These are phyloP conservation scores for Canariomyces notabilis DNA, from an alignment of 2,329 filamentous ascomycete species.

Conservation along the genomic window DNA sequence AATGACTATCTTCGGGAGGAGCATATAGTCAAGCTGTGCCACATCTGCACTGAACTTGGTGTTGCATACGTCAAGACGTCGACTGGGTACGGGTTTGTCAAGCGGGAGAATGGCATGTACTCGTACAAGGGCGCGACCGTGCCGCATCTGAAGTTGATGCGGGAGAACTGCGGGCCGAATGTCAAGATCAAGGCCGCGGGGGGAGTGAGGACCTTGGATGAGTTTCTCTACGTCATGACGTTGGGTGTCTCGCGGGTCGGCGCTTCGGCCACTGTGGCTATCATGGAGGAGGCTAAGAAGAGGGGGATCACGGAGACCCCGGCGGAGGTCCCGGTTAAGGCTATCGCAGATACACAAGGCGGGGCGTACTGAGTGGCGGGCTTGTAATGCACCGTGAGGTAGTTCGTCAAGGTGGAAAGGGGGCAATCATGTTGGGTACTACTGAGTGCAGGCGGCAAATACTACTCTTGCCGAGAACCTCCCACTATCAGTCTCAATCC, in stretches of 20 bases:
- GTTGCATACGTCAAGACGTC: constrained; percentile 59
- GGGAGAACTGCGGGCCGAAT: constrained; percentile 35
- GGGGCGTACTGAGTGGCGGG: not conserved
- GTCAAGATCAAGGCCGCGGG: constrained; percentile 56
- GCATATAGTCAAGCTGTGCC: constrained; percentile 48
- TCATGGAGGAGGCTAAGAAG: constrained; percentile 47
- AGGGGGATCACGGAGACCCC: constrained; percentile 30
- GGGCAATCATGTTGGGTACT: too few species aligned
- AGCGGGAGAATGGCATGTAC: constrained; percentile 46
- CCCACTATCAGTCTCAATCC: too few species aligned
- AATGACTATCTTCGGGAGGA: constrained; percentile 50
- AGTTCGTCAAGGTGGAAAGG: too few species aligned
- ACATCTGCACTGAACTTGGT: constrained; percentile 46
- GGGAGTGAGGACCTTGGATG: constrained; percentile 52
- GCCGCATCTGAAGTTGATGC: constrained; percentile 50
- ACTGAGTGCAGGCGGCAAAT: too few species aligned
- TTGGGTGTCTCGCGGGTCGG: constrained; percentile 53
- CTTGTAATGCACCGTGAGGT: too few species aligned
- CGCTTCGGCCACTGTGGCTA: constrained; percentile 49
- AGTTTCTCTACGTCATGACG: constrained; percentile 49
- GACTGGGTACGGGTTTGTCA: constrained; percentile 57
- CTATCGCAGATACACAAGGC: not conserved
- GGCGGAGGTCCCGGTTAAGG: not conserved
- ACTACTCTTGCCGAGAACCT: too few species aligned
- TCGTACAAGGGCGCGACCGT: constrained; percentile 50